Base-by-base conservation (phyloP, 2,329 filamentous ascomycete species). In the Phaeosphaeria sp. region DNA sequence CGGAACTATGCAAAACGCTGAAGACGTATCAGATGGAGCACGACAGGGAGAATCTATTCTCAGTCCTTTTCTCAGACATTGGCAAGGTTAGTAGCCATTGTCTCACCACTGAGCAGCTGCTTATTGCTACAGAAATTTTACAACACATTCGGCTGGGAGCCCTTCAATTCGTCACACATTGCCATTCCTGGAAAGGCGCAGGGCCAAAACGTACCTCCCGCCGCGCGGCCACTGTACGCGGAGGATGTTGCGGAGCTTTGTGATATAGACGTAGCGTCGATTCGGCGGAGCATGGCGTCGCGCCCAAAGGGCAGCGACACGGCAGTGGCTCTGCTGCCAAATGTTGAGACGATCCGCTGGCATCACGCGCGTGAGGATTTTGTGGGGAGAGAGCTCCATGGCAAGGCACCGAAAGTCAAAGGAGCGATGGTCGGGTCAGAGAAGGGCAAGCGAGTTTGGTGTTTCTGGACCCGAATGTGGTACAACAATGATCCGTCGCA, bases 51-150 rank as follows among this genome's bases (percentile, higher is more conserved):
- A 82, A 74, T 62, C 77, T 86, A 15, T 95, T 94, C 76, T 93
- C 91, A 0, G 85, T 96, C 7, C 82, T 97, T 9, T 97, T 89
- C 77, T 96, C 92, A 9, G 92, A 96, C 69, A 93, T 96, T 63
- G 92, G 93, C 20, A 81, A 64, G 83, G 84, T 62, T 76, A 83
- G 15, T 89, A 39, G 83, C 82, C 1, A 76, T 84, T 3, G 84
- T 85, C n/a, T 86, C 92, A 74, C 90, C 87, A 13, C 84, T 21
- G 7, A 7, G 13, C 23, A n/a, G n/a, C 18, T 84, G 55, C 83
- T 89, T 54, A 93, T 95, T 89, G 85, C 93, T 75, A 75, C 90
- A 92, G 81, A 80, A 81, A 41, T 97, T 93, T 77, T 97, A 97
- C 78, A 85, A 89, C 3, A 83, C 82, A 30, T 83, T 87, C 62